Evolutionary conservation across 225 moss, liverwort and hornwort species (phyloP), one percentile per base, ranked within the genome.

Genomic region (Marchantia paleacea): DNA sequence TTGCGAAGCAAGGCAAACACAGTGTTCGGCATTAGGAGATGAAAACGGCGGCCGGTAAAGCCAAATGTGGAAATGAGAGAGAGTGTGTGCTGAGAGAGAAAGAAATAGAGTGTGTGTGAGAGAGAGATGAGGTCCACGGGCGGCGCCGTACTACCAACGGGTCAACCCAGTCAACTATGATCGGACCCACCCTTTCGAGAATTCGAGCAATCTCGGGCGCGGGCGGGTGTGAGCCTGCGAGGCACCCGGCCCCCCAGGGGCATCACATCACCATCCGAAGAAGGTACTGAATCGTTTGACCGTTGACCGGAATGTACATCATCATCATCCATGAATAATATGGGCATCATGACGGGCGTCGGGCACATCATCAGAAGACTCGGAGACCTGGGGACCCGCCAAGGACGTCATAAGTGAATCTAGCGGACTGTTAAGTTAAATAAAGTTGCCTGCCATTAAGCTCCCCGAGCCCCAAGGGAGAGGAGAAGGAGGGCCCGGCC

Each of bases 111-210:
- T 30, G 68, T 13, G 68, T 13, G 16, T 25, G 31, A 72, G 51
- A 20, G 52, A 24, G n/a, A 72, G 10, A 2, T 8, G 51, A 48
- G 72, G 76, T 71, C 81, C 82, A 82, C 82, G 82, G 81, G 82
- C 82, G 82, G 82, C 82, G 82, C 82, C 82, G 82, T 82, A 82
- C 82, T 75, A 28, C 22, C 11, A 30, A 8, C 19, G 50, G 50
- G 82, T 82, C 82, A 82, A 77, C 57, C 22, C 16, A 62, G 77
- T 82, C 82, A 82, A 82, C 82, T 68, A 18, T 69, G 69, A 29
- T 26, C 68, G 68, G 55, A 47, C 53, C 66, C 62, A 58, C 39
- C 52, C 75, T 10, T 39, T 6, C 11, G 16, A 25, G 57, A 69
- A 57, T 52, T 39, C 26, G 64, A 63, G 54, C 4, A 81, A 64